These are phyloP conservation scores for Cephalotrichum gorgonifer DNA, from an alignment of 2,329 filamentous ascomycete genomes.

Conservation along the genomic window DNA sequence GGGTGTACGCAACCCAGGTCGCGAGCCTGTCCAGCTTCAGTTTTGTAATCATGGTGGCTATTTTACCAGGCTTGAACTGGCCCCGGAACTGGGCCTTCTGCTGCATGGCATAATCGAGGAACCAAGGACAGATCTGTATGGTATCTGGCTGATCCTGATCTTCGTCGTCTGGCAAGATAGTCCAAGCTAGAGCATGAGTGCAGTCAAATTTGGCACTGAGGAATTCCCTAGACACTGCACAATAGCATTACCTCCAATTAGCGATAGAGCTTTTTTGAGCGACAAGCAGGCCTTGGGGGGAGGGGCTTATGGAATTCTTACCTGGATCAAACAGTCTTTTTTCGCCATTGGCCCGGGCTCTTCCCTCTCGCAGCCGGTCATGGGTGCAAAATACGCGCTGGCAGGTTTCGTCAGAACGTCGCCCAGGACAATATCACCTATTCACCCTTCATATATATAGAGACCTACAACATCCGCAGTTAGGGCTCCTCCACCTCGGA, in stretches of 20 bases:
- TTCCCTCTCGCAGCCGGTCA: neutral
- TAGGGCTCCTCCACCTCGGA: neutral
- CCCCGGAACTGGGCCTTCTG: neutral
- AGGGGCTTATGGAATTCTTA: neutral
- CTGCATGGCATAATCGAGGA: conserved; percentile 4
- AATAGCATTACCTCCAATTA: neutral
- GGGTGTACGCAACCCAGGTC: neutral
- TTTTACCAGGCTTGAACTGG: neutral
- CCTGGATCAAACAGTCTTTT: conserved; percentile 1
- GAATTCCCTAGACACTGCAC: neutral
- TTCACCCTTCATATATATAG: neutral
- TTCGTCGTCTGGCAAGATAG: neutral
- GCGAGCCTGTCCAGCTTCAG: conserved; percentile 1
- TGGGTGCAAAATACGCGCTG: conserved; percentile 2
- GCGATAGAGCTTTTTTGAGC: neutral
- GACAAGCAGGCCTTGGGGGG: neutral
- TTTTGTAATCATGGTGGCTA: neutral
- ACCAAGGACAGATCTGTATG: conserved; percentile 2
- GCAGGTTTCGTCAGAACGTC: neutral
- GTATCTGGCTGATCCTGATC: neutral
- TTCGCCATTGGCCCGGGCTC: neutral
- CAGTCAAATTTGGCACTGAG: conserved; percentile 4
- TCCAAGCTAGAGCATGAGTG: conserved; percentile 2
- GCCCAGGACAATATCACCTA: neutral
- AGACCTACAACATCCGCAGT: conserved; percentile 3